A percentile compares a stretch with the other conserved stretches of the same genome.
Conservation (phyloP, 2,329 filamentous ascomycete genomes). For the Pseudogymnoascus sp. region DNA sequence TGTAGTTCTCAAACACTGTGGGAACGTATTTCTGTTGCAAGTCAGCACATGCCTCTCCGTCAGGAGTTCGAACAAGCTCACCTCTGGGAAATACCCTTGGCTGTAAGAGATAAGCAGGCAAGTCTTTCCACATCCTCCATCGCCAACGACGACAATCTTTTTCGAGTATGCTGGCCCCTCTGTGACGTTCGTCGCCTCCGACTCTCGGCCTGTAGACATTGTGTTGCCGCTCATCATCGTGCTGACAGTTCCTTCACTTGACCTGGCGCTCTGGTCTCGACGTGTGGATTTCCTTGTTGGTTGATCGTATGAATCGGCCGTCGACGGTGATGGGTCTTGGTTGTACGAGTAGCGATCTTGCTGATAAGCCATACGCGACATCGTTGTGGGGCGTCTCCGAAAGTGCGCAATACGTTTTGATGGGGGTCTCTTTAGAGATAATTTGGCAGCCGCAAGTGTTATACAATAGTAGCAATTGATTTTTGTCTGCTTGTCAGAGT, state of each 20-base stretch:
- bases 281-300: constrained; percentile 26
- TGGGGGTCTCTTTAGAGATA: neutral
- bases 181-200: constrained; percentile 75
- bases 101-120: constrained; percentile 98
- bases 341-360: constrained; percentile 24
- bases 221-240: constrained; percentile 62
- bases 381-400: constrained; percentile 14
- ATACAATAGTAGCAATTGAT: neutral
- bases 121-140: constrained; percentile 97
- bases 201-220: constrained; percentile 65
- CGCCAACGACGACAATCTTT: constrained; percentile 97
- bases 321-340: constrained; percentile 21
- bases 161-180: constrained; percentile 92
- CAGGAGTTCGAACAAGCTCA: constrained; percentile 36
- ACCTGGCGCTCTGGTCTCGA: constrained; percentile 38
- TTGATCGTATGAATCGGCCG: constrained; percentile 26
- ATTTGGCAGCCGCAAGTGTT: neutral
- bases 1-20: constrained; percentile 99
- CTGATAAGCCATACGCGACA: constrained; percentile 27
- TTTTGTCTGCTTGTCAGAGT: neutral
- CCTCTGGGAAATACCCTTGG: constrained; percentile 98
- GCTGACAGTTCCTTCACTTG: constrained; percentile 85
- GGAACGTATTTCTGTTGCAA: constrained; percentile 88
- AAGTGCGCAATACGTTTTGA: neutral
- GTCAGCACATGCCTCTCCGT: neutral